These are phyloP conservation scores for Solanum bulbocastanum DNA, from an alignment of 257 asterid species.

Conservation along the genomic window DNA sequence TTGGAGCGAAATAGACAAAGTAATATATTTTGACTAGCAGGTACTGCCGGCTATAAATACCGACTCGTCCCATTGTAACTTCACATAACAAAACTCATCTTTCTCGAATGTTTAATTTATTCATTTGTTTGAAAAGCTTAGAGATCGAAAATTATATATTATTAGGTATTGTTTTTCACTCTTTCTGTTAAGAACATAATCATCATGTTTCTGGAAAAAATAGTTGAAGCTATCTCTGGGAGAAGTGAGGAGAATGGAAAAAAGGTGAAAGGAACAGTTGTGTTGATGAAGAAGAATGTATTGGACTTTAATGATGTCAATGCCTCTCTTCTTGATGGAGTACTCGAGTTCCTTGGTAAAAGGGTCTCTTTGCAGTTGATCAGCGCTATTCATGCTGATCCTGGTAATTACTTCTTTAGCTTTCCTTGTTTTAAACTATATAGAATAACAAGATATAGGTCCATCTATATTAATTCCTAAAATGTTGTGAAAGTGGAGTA, in stretches of 20 bases:
- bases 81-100: not conserved
- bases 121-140: not conserved
- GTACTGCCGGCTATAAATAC: not conserved
- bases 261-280: constrained; percentile 43
- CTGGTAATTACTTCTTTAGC: not conserved
- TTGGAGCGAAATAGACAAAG: not conserved
- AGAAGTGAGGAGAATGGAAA: not conserved
- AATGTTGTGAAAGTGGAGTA: too few relatives aligned
- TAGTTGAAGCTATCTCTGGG: not conserved
- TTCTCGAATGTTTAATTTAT: too few relatives aligned
- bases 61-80: not conserved
- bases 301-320: constrained; percentile 26
- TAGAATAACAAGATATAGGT: too few relatives aligned
- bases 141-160: not conserved
- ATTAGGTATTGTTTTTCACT: not conserved
- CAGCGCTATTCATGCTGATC: not conserved
- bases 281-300: constrained; percentile 53
- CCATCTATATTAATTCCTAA: too few relatives aligned
- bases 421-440: too few relatives aligned
- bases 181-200: not conserved
- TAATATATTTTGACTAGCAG: not conserved
- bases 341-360: constrained; percentile 43
- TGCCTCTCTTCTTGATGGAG: constrained; percentile 39
- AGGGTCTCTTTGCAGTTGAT: constrained; percentile 57
- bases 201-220: not conserved